phyloP scores from a whole-genome alignment of 345 rosid species.

The Excoecaria cochinchinensis region DNA sequence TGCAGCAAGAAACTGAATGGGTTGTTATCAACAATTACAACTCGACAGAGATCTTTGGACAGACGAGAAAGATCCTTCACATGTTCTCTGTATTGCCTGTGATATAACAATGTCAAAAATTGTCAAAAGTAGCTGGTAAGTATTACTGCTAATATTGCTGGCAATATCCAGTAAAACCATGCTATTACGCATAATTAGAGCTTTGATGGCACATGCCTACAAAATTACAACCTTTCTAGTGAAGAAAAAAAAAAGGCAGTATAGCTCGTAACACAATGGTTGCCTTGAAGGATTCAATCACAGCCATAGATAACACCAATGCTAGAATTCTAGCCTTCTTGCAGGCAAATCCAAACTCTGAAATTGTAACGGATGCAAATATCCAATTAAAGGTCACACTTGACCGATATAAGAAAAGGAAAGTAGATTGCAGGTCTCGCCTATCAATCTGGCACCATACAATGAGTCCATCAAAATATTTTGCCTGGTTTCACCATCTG shows the following conservation, averaged over 20 bases:
- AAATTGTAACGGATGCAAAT: too few relatives aligned
- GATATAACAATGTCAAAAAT: neutral
- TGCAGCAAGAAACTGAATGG: conserved; percentile 97
- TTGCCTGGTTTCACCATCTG: too few relatives aligned
- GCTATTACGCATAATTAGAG: neutral
- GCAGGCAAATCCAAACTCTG: too few relatives aligned
- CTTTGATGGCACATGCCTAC: too few relatives aligned
- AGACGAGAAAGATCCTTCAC: conserved; percentile 74
- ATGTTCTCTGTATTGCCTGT: conserved; percentile 80
- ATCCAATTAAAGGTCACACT: too few relatives aligned
- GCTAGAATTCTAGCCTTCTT: too few relatives aligned
- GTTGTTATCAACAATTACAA: conserved; percentile 90
- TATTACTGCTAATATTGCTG: neutral
- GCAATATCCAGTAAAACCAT: neutral
- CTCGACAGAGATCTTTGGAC: conserved; percentile 38
- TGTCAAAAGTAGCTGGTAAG: neutral
- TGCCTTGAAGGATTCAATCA: too few relatives aligned
- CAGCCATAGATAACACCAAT: too few relatives aligned
- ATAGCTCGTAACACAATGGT: too few relatives aligned
- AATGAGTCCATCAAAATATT: neutral
- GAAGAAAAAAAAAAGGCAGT: neutral
- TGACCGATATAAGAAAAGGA: too few relatives aligned
- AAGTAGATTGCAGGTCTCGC: too few relatives aligned
- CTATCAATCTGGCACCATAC: neutral
- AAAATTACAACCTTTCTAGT: neutral